phyloP scores from a whole-genome alignment of 495 filamentous ascomycete genomes.

The Xylaria longipes region DNA sequence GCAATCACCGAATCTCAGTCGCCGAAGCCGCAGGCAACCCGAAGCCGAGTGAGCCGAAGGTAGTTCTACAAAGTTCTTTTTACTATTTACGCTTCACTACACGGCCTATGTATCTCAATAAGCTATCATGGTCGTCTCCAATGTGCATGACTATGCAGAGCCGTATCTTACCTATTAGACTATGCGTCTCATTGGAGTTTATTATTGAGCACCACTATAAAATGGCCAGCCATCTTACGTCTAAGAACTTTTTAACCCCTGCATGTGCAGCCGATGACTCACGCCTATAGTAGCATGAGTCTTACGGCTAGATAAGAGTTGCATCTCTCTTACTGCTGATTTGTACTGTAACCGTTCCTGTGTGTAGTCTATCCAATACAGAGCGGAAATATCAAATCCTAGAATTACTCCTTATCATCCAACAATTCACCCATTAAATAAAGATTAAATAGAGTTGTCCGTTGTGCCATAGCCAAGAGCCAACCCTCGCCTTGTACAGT shows the following conservation, averaged over 20 bases:
- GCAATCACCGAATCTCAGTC: neutral
- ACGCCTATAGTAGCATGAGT: neutral
- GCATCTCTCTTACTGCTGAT: neutral
- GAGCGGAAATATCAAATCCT: neutral
- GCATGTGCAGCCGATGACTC: neutral
- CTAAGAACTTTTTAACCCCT: neutral
- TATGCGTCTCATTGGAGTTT: neutral
- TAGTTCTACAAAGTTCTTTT: neutral
- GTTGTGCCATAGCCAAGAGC: neutral
- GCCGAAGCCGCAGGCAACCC: neutral
- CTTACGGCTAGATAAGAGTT: neutral
- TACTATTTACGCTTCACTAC: neutral
- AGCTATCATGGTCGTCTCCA: neutral
- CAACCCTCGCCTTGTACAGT: neutral
- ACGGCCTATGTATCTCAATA: neutral
- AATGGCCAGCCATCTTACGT: neutral
- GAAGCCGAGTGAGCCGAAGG: constrained; percentile 2
- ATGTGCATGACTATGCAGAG: neutral
- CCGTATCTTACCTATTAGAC: neutral
- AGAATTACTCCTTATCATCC: neutral
- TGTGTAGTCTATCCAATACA: neutral
- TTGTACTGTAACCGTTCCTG: neutral
- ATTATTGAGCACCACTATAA: neutral
- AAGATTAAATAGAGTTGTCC: neutral
- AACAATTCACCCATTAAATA: neutral